These are phyloP conservation scores for Teunomyces kruisii DNA, from an alignment of 805 yeast species.

Conservation along the genomic window DNA sequence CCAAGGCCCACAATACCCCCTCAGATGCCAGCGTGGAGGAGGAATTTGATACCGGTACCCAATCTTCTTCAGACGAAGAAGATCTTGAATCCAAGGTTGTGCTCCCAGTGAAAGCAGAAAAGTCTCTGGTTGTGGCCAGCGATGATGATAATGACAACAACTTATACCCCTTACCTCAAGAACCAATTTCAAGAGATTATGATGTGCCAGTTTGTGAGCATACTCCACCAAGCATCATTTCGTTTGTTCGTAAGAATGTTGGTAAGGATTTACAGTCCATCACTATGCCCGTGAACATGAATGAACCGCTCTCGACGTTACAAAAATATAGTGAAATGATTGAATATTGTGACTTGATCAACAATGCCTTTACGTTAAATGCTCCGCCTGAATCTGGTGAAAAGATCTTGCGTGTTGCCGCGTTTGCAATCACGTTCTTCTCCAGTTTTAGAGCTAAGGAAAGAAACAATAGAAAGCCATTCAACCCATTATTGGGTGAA, in stretches of 20 bases:
- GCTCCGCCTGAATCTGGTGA: slow-evolving; percentile 52
- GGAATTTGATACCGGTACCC: slow-evolving; percentile 15
- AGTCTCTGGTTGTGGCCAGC: slow-evolving; percentile 9
- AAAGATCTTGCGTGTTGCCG: slow-evolving; percentile 65
- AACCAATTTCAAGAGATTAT: slow-evolving; percentile 50
- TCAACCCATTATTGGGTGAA: slow-evolving; percentile 92
- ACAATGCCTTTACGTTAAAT: slow-evolving; percentile 52
- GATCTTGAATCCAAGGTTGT: slow-evolving; percentile 1
- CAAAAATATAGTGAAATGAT: slow-evolving; percentile 78
- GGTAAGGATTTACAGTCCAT: slow-evolving; percentile 86
- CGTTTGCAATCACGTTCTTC: slow-evolving; percentile 76
- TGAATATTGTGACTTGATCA: slow-evolving; percentile 72
- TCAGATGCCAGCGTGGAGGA: slow-evolving; percentile 18
- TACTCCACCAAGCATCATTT: slow-evolving; percentile 79
- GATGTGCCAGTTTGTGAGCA: slow-evolving; percentile 59
- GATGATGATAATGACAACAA: slow-evolving; percentile 18
- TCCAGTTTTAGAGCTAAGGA: slow-evolving; percentile 72
- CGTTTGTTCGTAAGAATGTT: slow-evolving; percentile 82
- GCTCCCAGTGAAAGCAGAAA: neutral
- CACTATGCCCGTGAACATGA: slow-evolving; percentile 91
- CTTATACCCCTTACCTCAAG: slow-evolving; percentile 68
- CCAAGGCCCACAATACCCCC: neutral
- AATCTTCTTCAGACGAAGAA: slow-evolving; percentile 15
- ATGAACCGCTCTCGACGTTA: slow-evolving; percentile 84
- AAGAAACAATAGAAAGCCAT: slow-evolving; percentile 83